phyloP scores from a whole-genome alignment of 768 basidiomycete genomes.

The Naganishia onofrii region DNA sequence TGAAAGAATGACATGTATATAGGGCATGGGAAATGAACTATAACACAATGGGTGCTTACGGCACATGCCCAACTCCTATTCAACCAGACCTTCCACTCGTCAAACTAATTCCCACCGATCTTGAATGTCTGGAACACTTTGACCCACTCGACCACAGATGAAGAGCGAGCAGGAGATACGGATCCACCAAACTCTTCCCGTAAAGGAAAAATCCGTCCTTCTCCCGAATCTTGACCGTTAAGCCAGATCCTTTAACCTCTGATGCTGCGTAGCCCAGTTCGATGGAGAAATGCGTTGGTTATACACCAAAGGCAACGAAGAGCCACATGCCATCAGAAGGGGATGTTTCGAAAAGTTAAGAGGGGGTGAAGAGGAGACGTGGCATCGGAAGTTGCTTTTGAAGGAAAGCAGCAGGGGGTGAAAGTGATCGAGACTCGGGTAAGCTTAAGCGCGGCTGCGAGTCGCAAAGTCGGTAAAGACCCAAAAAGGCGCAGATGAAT shows the following conservation, averaged over 20 bases:
- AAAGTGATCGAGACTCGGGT: conserved; percentile 2
- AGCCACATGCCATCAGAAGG: conserved; percentile 27
- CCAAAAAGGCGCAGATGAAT: not conserved
- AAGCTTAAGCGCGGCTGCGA: not conserved
- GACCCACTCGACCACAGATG: conserved; percentile 29
- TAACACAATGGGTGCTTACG: not conserved
- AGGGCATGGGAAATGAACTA: not conserved
- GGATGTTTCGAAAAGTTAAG: conserved; percentile 2
- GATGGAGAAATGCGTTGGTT: conserved; percentile 8
- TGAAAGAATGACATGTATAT: not conserved
- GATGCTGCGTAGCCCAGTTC: conserved; percentile 26
- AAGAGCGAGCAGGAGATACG: conserved; percentile 31
- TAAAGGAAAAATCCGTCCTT: conserved; percentile 11
- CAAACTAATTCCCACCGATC: not conserved
- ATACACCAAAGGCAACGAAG: conserved; percentile 17
- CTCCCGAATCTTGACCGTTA: conserved; percentile 21
- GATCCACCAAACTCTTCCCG: conserved; percentile 17
- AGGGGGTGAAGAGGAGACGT: not conserved
- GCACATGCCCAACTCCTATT: not conserved
- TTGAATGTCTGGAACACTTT: conserved; percentile 28
- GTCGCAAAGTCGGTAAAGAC: no score
- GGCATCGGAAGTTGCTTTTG: not conserved
- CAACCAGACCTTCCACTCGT: not conserved
- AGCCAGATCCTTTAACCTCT: conserved; percentile 24
- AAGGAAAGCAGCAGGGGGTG: not conserved